Evolutionary conservation across 495 filamentous ascomycete genomes (phyloP).

Genomic region (Aspergillus coremiiformis): DNA sequence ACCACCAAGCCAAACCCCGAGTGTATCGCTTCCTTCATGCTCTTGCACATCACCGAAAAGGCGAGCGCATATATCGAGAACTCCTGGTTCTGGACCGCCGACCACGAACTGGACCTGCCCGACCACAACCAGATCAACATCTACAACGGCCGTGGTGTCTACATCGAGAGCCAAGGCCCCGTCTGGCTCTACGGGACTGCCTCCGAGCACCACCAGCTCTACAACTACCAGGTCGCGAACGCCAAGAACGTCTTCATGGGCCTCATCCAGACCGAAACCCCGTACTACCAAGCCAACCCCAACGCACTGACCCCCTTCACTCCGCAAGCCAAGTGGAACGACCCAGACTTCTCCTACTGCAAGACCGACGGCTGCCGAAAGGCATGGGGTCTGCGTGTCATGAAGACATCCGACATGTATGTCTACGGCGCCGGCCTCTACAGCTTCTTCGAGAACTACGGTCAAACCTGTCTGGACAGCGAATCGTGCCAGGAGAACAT

Average conservation of each 20-base stretch:
- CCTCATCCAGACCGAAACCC: conserved; percentile 85
- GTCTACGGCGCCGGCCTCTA: conserved; percentile 77
- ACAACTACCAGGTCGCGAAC: conserved; percentile 80
- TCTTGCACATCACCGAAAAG: conserved; percentile 67
- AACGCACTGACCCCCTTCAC: conserved; percentile 60
- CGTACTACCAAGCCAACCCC: conserved; percentile 88
- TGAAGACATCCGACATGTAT: conserved; percentile 58
- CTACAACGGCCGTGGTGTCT: conserved; percentile 82
- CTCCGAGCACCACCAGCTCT: conserved; percentile 82
- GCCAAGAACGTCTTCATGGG: conserved; percentile 79
- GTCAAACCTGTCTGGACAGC: conserved; percentile 63
- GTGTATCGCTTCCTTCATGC: conserved; percentile 71
- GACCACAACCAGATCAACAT: conserved; percentile 82
- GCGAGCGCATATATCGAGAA: conserved; percentile 82
- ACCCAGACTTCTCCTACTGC: conserved; percentile 66
- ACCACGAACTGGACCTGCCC: conserved; percentile 77
- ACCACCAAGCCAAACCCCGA: conserved; percentile 45
- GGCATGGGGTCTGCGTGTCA: conserved; percentile 76
- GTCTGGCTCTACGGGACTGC: conserved; percentile 68
- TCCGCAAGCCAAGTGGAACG: conserved; percentile 53
- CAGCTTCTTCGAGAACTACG: conserved; percentile 85
- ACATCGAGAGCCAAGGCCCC: conserved; percentile 56
- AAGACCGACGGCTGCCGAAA: conserved; percentile 63
- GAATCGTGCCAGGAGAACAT: conserved; percentile 83
- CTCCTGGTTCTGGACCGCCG: conserved; percentile 90